Conservation (phyloP, 179 eudicot genomes). For the Pouteria campechiana region DNA sequence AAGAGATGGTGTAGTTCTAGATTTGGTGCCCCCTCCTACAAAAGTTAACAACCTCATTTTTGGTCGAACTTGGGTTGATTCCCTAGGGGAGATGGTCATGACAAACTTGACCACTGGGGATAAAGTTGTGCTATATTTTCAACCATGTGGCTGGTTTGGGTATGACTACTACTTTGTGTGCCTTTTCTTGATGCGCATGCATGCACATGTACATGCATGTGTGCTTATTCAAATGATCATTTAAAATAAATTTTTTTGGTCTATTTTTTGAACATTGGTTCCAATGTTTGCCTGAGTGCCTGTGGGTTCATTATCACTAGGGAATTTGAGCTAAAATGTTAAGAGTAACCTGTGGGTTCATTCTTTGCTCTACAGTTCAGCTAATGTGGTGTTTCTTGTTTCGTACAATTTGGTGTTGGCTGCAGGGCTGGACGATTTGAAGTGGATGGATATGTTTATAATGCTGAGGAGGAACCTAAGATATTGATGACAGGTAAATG, state of each 20-base stretch:
- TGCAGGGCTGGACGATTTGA: slow-evolving; percentile 93
- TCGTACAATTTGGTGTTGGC: not conserved
- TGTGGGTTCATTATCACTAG: too few species aligned
- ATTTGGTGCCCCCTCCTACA: slow-evolving; percentile 89
- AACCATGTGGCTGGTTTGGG: slow-evolving; percentile 99
- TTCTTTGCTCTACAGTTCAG: too few species aligned
- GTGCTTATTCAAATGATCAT: too few species aligned
- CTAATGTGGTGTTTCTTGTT: too few species aligned
- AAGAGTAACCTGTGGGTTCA: too few species aligned
- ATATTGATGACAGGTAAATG: slow-evolving; percentile 95
- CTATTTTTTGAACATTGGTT: too few species aligned
- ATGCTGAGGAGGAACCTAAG: slow-evolving; percentile 89
- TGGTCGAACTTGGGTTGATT: slow-evolving; percentile 97
- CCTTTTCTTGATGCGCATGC: too few species aligned
- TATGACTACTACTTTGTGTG: too few species aligned
- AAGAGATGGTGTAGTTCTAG: slow-evolving; percentile 71
- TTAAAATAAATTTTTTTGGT: too few species aligned
- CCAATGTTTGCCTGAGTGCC: too few species aligned
- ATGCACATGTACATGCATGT: too few species aligned
- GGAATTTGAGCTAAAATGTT: too few species aligned
- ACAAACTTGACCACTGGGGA: slow-evolving; percentile 84
- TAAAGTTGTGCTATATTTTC: slow-evolving; percentile 89
- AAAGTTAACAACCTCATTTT: slow-evolving; percentile 85
- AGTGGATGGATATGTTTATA: slow-evolving; percentile 95
- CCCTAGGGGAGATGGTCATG: slow-evolving; percentile 90